A percentile compares a stretch with the other conserved stretches of the same genome.
Conservation (phyloP, 1,284 basidiomycete species). For the Vanrija sp. region DNA sequence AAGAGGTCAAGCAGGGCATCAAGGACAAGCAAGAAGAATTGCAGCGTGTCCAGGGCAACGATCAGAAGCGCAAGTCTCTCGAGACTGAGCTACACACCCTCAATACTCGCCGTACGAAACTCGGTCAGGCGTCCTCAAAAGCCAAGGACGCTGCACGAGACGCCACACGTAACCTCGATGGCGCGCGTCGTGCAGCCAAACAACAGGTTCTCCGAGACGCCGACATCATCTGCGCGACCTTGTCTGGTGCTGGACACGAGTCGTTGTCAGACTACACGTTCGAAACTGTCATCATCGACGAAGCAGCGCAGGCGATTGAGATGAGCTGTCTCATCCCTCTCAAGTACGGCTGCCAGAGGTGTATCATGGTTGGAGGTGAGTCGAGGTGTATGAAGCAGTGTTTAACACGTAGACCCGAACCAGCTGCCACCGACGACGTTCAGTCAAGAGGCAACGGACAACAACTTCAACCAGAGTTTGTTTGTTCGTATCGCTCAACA, state of each 20-base stretch:
- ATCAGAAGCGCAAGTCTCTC: slow-evolving; percentile 51
- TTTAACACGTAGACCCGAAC: slow-evolving; percentile 69
- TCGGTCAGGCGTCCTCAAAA: slow-evolving; percentile 69
- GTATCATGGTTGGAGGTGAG: slow-evolving; percentile 89
- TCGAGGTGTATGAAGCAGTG: not conserved
- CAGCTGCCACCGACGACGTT: slow-evolving; percentile 96
- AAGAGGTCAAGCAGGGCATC: slow-evolving; percentile 61
- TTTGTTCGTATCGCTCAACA: slow-evolving; percentile 89
- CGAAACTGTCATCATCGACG: slow-evolving; percentile 95
- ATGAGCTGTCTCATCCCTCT: slow-evolving; percentile 94
- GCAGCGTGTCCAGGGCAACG: slow-evolving; percentile 30
- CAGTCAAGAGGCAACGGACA: slow-evolving; percentile 75
- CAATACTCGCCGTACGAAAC: slow-evolving; percentile 59
- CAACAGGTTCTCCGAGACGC: slow-evolving; percentile 77
- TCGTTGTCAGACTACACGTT: slow-evolving; percentile 79
- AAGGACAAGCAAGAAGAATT: slow-evolving; percentile 63
- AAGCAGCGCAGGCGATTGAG: slow-evolving; percentile 96
- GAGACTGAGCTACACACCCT: slow-evolving; percentile 68
- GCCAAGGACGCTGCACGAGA: slow-evolving; percentile 77
- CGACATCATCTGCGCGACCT: slow-evolving; percentile 90
- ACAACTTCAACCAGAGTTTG: slow-evolving; percentile 81
- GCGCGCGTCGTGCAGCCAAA: slow-evolving; percentile 66
- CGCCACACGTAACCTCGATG: slow-evolving; percentile 66
- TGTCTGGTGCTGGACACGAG: slow-evolving; percentile 91
- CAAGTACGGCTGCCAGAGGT: slow-evolving; percentile 77